A percentile compares a stretch with the other conserved stretches of the same genome.
phyloP scores from a whole-genome alignment of 1,284 basidiomycete species.

The Ceratobasidium sp. region DNA sequence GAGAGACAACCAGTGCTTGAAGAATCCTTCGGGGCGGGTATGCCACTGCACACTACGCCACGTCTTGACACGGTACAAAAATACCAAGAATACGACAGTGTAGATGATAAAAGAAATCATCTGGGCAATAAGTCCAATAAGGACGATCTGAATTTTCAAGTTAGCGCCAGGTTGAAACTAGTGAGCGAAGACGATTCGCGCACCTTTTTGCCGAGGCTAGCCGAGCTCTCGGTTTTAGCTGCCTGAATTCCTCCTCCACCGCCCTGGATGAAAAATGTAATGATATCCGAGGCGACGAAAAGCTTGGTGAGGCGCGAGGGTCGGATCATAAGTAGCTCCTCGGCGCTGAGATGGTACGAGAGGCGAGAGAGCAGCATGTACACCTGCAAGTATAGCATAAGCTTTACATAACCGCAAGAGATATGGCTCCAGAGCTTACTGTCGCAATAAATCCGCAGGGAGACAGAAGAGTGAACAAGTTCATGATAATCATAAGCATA shows the following conservation, averaged over 20 bases:
- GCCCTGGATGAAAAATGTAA: constrained; percentile 15
- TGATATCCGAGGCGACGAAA: not conserved
- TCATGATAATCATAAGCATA: constrained; percentile 20
- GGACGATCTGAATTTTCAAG: not conserved
- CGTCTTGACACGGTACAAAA: constrained; percentile 24
- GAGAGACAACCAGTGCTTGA: constrained; percentile 6
- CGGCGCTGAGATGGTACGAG: constrained; percentile 7
- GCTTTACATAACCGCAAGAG: not conserved
- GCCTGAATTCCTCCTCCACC: not conserved
- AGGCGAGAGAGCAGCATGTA: constrained; percentile 20
- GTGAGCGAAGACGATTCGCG: no score
- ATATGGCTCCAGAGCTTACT: not conserved
- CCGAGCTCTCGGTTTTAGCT: not conserved
- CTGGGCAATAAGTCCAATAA: constrained; percentile 4
- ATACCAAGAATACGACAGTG: not conserved
- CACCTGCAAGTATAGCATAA: not conserved
- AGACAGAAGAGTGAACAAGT: constrained; percentile 7
- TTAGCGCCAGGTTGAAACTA: no score
- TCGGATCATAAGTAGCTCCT: constrained; percentile 14
- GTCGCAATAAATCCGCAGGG: constrained; percentile 31
- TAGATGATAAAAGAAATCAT: constrained; percentile 7
- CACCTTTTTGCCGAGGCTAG: not conserved
- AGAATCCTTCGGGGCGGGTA: not conserved
- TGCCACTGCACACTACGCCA: not conserved
- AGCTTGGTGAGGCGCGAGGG: constrained; percentile 1